Conservation (phyloP, 305 asterid species). For the Solanum hybrid region DNA sequence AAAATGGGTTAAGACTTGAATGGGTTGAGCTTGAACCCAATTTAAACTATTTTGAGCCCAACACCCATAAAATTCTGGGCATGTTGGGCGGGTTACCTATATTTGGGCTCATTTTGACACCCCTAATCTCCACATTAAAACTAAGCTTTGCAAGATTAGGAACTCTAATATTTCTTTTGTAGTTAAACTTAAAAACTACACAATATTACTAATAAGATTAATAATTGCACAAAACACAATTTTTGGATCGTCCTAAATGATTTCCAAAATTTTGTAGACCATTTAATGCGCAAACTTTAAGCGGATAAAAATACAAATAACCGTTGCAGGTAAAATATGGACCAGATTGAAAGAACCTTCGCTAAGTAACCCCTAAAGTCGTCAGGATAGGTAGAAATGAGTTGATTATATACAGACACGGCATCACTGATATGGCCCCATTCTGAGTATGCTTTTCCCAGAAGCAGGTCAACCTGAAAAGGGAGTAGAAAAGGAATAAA, state of each 20-base stretch:
- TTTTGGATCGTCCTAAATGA: neutral
- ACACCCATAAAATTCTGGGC: neutral
- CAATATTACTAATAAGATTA: neutral
- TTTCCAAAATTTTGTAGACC: neutral
- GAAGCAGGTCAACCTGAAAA: slow-evolving; percentile 73
- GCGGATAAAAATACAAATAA: neutral
- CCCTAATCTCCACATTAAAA: neutral
- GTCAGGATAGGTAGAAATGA: slow-evolving; percentile 66
- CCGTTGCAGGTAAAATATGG: neutral
- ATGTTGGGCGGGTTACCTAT: neutral
- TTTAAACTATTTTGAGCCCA: neutral
- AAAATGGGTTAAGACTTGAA: neutral
- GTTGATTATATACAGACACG: slow-evolving; percentile 68
- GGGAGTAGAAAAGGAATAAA: neutral
- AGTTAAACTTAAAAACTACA: neutral
- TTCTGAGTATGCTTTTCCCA: slow-evolving; percentile 87
- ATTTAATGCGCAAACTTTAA: neutral
- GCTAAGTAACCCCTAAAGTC: slow-evolving; percentile 97
- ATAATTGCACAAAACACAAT: neutral
- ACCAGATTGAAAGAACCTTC: slow-evolving; percentile 43
- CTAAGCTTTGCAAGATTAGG: neutral
- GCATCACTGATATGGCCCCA: slow-evolving; percentile 96
- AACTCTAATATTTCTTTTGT: neutral
- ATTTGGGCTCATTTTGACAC: neutral
- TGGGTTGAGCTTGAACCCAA: neutral